These are phyloP conservation scores for Dendrobium officinale DNA, from an alignment of 106 monocot species.

Conservation along the genomic window DNA sequence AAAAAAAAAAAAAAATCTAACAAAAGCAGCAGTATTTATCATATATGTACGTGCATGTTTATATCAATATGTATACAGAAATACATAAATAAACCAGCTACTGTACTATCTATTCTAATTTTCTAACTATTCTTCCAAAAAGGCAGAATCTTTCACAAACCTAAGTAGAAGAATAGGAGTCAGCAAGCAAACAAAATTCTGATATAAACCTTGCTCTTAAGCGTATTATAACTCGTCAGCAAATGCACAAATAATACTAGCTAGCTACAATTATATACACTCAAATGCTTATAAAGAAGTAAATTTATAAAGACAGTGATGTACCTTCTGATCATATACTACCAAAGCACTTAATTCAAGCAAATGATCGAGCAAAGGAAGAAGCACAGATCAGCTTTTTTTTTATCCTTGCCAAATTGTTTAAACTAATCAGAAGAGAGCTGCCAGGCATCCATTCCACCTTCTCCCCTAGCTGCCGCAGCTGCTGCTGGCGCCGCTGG, in stretches of 20 bases:
- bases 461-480: background rate
- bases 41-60: too few species aligned
- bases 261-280: background rate
- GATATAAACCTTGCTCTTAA: background rate
- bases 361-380: background rate
- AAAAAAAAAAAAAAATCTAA: too few species aligned
- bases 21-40: too few species aligned
- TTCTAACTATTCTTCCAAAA: background rate
- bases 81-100: too few species aligned
- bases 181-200: background rate
- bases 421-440: conserved; percentile 4
- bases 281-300: background rate
- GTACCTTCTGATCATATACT: background rate
- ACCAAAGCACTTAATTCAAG: background rate
- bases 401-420: background rate
- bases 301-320: background rate
- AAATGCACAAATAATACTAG: too few species aligned
- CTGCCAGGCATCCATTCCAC: background rate
- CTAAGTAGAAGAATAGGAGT: background rate
- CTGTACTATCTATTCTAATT: too few species aligned
- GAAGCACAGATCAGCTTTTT: background rate
- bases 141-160: background rate
- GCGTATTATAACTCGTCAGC: too few species aligned
- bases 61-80: too few species aligned
- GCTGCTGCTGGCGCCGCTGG: background rate